phyloP scores from a whole-genome alignment of 2,329 filamentous ascomycete species.

The Exophiala sp. region DNA sequence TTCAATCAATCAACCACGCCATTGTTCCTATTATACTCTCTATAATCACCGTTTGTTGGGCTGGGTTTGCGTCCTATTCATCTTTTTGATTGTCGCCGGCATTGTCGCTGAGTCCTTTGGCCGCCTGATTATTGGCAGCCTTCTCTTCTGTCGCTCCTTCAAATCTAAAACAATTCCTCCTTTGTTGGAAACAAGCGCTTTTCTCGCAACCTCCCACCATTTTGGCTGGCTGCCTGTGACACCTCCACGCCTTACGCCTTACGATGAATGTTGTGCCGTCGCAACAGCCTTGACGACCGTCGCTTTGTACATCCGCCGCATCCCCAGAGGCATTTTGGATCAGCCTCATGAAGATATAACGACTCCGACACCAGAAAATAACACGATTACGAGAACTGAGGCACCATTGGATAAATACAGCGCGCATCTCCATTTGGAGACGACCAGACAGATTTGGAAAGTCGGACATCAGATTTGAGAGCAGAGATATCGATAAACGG shows the following conservation, averaged over 20 bases:
- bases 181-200: conserved; percentile 12
- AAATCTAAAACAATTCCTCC: conserved; percentile 15
- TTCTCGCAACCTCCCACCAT: conserved; percentile 11
- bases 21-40: conserved; percentile 2
- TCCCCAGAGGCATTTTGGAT: neutral
- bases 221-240: conserved; percentile 17
- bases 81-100: neutral
- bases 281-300: neutral
- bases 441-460: neutral
- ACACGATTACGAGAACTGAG: neutral
- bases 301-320: neutral
- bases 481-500: neutral
- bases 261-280: conserved; percentile 8
- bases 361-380: too few relatives aligned
- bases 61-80: neutral
- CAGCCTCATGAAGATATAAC: neutral
- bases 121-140: conserved; percentile 3
- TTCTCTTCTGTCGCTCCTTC: conserved; percentile 18
- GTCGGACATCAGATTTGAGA: neutral
- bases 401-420: neutral
- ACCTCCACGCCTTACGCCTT: conserved; percentile 7
- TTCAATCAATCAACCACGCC: neutral
- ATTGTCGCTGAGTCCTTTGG: conserved; percentile 5
- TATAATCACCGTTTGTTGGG: conserved; percentile 4
- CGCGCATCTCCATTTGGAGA: neutral